Conservation (phyloP, 768 basidiomycete species). For the Russula brevipes region DNA sequence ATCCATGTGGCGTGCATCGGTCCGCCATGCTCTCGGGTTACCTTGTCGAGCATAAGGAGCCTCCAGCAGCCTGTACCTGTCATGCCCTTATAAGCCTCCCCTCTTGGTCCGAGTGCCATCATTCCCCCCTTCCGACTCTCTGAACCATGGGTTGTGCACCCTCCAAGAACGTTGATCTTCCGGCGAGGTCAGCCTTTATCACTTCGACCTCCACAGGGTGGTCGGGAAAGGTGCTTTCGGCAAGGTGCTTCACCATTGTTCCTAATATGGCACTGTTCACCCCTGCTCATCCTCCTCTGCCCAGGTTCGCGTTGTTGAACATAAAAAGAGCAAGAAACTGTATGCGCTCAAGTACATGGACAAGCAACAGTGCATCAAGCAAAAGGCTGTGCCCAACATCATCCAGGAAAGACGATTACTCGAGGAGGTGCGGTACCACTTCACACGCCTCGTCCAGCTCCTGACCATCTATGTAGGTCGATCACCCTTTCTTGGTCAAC, state of each 20-base stretch:
- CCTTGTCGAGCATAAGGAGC: slow-evolving; percentile 21
- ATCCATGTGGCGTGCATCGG: slow-evolving; percentile 17
- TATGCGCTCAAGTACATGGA: slow-evolving; percentile 57
- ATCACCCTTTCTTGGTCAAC: slow-evolving; percentile 87
- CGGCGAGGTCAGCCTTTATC: slow-evolving; percentile 76
- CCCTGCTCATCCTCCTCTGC: not conserved
- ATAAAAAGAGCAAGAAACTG: slow-evolving; percentile 47
- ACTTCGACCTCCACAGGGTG: slow-evolving; percentile 92
- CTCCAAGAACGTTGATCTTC: slow-evolving; percentile 51
- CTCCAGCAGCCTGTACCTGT: not conserved
- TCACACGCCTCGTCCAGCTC: not conserved
- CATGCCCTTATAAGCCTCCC: slow-evolving; percentile 20
- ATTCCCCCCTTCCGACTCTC: not conserved
- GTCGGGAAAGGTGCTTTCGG: slow-evolving; percentile 98
- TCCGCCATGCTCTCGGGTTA: slow-evolving; percentile 9
- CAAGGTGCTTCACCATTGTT: slow-evolving; percentile 55
- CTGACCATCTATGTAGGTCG: slow-evolving; percentile 48
- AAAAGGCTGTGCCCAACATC: slow-evolving; percentile 48
- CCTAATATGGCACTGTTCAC: no score
- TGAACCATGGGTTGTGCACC: slow-evolving; percentile 32
- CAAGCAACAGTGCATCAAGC: slow-evolving; percentile 48
- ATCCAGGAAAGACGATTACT: slow-evolving; percentile 49
- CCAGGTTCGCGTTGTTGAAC: slow-evolving; percentile 54
- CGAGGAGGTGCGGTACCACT: slow-evolving; percentile 40
- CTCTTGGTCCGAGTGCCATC: not conserved